phyloP scores from a whole-genome alignment of 2,329 filamentous ascomycete genomes.

The Diatrype stigma region DNA sequence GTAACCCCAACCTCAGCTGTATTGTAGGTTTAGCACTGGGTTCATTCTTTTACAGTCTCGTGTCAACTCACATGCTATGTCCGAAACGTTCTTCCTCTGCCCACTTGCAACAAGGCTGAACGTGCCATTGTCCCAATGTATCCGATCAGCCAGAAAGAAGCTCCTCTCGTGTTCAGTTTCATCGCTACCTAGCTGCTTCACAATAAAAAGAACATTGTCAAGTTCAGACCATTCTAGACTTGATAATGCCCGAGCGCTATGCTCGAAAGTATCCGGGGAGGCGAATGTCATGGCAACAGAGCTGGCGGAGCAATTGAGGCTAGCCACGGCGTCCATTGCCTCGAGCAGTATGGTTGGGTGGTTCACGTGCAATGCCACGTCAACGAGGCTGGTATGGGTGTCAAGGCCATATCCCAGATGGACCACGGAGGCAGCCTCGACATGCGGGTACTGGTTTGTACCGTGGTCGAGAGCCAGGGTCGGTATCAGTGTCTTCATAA shows the following conservation, averaged over 20 bases:
- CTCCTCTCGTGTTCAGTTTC: conserved; percentile 35
- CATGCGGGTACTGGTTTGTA: neutral
- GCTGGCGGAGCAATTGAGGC: conserved; percentile 25
- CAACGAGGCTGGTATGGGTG: conserved; percentile 16
- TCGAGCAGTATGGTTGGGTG: conserved; percentile 29
- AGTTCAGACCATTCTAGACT: conserved; percentile 24
- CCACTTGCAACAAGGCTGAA: conserved; percentile 29
- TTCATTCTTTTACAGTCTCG: neutral
- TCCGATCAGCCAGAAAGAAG: conserved; percentile 30
- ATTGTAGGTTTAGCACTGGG: conserved; percentile 1
- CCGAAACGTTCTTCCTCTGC: conserved; percentile 27
- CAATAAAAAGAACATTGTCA: conserved; percentile 32
- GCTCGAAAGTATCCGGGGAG: conserved; percentile 12
- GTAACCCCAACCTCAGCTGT: conserved; percentile 12
- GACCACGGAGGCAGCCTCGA: neutral
- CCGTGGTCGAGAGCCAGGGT: no score
- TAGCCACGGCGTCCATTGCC: conserved; percentile 22
- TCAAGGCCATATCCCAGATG: neutral
- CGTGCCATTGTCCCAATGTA: conserved; percentile 23
- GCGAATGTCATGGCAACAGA: conserved; percentile 26
- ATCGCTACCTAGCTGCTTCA: conserved; percentile 38
- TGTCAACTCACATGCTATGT: conserved; percentile 30
- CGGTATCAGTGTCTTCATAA: neutral
- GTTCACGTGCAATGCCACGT: conserved; percentile 1
- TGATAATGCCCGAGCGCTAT: conserved; percentile 2